Conservation (phyloP, 2,329 filamentous ascomycete genomes). For the Endoconidiophora polonica region DNA sequence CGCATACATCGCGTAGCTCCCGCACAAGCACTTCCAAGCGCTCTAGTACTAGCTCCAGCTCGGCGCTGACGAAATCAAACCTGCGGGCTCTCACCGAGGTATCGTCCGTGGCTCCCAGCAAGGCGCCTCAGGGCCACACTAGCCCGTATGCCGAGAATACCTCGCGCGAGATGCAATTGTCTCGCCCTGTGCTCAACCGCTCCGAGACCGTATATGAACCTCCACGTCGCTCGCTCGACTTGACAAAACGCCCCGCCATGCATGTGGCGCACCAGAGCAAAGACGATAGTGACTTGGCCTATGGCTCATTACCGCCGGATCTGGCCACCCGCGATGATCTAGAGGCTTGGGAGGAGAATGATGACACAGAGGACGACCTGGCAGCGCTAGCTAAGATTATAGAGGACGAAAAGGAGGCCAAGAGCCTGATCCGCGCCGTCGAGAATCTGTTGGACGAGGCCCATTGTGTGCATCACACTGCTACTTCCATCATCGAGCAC, state of each 20-base stretch:
- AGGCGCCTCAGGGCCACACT: conserved; percentile 18
- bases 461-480: conserved; percentile 74
- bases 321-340: conserved; percentile 34
- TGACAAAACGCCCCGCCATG: too few species aligned
- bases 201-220: too few species aligned
- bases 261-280: conserved; percentile 24
- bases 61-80: conserved; percentile 34
- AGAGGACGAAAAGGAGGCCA: conserved; percentile 37
- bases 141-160: conserved; percentile 28
- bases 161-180: conserved; percentile 15
- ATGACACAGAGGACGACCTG: conserved; percentile 19
- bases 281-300: conserved; percentile 84
- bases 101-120: conserved; percentile 30
- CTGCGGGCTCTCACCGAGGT: conserved; percentile 37
- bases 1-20: conserved; percentile 20
- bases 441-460: conserved; percentile 71
- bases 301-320: conserved; percentile 65
- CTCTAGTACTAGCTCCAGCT: conserved; percentile 15
- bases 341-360: conserved; percentile 7
- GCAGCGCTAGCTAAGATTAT: conserved; percentile 26
- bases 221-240: too few species aligned
- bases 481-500: conserved; percentile 64
- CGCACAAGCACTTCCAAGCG: conserved; percentile 17
- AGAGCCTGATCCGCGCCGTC: conserved; percentile 52
- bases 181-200: conserved; percentile 19